A percentile compares a stretch with the other conserved stretches of the same genome.
These are phyloP conservation scores for Fomitopsis pinicola DNA, from an alignment of 1,284 basidiomycete genomes.

Conservation along the genomic window DNA sequence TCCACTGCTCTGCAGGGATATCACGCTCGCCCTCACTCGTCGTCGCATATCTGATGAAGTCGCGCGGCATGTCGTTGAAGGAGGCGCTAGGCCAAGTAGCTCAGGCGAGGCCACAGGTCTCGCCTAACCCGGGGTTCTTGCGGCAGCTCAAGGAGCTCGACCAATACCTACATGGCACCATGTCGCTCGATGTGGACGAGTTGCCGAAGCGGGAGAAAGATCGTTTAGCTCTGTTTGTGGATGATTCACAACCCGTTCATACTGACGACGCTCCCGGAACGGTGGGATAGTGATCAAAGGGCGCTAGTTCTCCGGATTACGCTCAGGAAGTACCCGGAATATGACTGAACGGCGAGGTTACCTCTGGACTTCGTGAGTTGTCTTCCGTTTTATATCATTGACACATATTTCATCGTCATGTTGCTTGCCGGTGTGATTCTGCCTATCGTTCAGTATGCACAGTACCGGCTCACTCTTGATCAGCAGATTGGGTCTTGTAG, in stretches of 20 bases:
- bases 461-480: too few relatives aligned
- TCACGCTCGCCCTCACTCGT: constrained; percentile 47
- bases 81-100: constrained; percentile 30
- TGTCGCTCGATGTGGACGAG: constrained; percentile 28
- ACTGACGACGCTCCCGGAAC: not conserved
- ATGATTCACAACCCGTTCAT: not conserved
- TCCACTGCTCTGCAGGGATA: constrained; percentile 49
- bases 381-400: too few relatives aligned
- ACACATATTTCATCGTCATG: too few relatives aligned
- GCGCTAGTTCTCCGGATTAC: too few relatives aligned
- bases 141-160: constrained; percentile 36
- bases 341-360: too few relatives aligned
- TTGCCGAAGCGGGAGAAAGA: constrained; percentile 28
- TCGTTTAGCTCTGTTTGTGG: constrained; percentile 28
- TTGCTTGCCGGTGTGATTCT: too few relatives aligned
- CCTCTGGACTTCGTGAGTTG: too few relatives aligned
- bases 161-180: constrained; percentile 22
- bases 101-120: constrained; percentile 26
- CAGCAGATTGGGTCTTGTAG: too few relatives aligned
- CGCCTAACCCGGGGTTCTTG: constrained; percentile 36
- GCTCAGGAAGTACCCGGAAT: too few relatives aligned
- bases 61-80: constrained; percentile 28
- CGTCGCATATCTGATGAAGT: constrained; percentile 46
- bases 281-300: not conserved
- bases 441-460: too few relatives aligned